Evolutionary conservation across 768 basidiomycete species (phyloP).

Genomic region (Dioszegia crocea): DNA sequence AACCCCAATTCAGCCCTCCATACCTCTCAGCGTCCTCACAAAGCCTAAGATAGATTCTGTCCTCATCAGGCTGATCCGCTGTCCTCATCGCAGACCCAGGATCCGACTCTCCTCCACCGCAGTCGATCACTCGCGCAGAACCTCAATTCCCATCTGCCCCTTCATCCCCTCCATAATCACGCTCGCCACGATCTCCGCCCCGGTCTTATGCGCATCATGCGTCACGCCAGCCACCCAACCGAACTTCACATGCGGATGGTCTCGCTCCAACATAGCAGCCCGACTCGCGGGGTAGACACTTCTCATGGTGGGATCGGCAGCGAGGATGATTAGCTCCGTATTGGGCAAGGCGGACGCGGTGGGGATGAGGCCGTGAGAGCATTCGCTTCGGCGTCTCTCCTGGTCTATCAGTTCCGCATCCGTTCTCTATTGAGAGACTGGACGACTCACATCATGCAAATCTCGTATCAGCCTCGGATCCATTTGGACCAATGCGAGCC

Average conservation of each 20-base stretch:
- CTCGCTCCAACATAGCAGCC: constrained; percentile 5
- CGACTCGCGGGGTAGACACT: constrained; percentile 13
- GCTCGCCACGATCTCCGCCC: constrained; percentile 12
- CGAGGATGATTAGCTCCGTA: constrained; percentile 20
- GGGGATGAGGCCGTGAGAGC: constrained; percentile 8
- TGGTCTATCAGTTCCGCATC: not conserved
- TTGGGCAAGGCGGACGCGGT: not conserved
- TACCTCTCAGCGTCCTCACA: too few relatives aligned
- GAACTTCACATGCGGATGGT: constrained; percentile 18
- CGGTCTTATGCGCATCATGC: constrained; percentile 23
- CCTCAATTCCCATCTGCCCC: constrained; percentile 2
- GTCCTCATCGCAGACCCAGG: too few relatives aligned
- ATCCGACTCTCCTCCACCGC: too few relatives aligned
- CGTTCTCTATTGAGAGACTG: not conserved
- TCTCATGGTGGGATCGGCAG: constrained; percentile 6
- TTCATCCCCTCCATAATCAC: constrained; percentile 14
- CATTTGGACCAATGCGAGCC: constrained; percentile 12
- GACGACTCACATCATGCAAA: constrained; percentile 13
- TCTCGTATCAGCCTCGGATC: constrained; percentile 16
- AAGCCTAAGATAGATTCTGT: too few relatives aligned
- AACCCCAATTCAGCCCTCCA: too few relatives aligned
- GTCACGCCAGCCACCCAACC: constrained; percentile 6
- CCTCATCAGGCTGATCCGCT: too few relatives aligned
- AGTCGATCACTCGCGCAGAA: not conserved
- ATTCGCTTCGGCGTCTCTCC: not conserved